Base-by-base conservation (phyloP, 805 yeast genomes). In the Candida pseudoglaebosa region DNA sequence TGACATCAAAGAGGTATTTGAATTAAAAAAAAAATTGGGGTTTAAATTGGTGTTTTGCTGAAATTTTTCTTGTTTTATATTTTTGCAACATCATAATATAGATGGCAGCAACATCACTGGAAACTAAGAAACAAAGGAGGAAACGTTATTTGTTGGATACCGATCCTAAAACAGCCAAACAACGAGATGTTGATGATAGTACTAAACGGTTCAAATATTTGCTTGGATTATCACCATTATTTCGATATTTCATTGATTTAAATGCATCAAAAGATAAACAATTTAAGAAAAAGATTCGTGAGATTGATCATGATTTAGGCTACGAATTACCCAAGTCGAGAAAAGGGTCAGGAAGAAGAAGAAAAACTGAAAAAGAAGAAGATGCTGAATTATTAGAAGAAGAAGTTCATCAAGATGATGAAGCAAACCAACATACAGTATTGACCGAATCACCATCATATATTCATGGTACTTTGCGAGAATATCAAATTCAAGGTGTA, bases 281-380 rank as follows among this genome's bases (percentile, higher is more conserved):
- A 17, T 78, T 82, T 50, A 67, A 69, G 36, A 57, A 70, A 43
- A 82, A 82, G 26, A 65, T 84, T 40, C 71, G 75, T 47, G 74
- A 72, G 35, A 66, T 79, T 19, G 89, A 83, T 48, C 61, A 63
- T 18, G 70, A 77, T 42, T 57, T 61, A 20, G 70, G 70, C 17
- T 66, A 67, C 35, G 57, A 63, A 28, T 62, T 60, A 36, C 46
- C 49, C 12, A 41, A 48, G 19, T 45, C 50, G n/a, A 49, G 40
- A 28, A 49, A 38, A 39, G 36, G 37, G 46, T 43, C 34, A 4
- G 47, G 48, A 42, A 46, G 67, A 19, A 80, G 93, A 35, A 79
- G 85, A 39, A 93, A 90, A 54, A 80, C 96, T 0, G 98, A 93
- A 61, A 84, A 87, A 61, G 97, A 91, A 59, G 99, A 91, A 62